A percentile compares a stretch with the other conserved stretches of the same genome.
Conservation (phyloP, 1,284 basidiomycete species). For the Ustilago sp. region DNA sequence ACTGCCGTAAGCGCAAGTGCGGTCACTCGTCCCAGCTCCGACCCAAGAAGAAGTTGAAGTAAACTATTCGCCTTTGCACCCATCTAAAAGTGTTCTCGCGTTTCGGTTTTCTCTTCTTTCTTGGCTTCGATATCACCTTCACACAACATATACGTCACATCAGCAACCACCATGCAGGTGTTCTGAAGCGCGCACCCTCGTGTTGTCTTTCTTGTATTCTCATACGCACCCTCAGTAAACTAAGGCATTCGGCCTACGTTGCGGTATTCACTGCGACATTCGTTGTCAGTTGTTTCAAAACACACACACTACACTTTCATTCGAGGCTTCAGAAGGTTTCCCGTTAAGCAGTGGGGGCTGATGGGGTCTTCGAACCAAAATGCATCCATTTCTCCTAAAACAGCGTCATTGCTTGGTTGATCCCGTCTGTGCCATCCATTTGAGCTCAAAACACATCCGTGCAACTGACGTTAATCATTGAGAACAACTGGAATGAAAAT, state of each 20-base stretch:
- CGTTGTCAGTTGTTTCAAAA: conserved; percentile 4
- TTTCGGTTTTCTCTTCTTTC: conserved; percentile 1
- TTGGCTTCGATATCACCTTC: conserved; percentile 14
- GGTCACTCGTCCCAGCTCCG: conserved; percentile 70
- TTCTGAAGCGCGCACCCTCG: neutral
- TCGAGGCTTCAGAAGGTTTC: neutral
- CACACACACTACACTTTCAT: conserved; percentile 1
- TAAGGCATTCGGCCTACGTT: neutral
- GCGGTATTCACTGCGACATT: conserved; percentile 3
- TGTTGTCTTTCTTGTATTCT: conserved; percentile 9
- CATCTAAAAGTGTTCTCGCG: conserved; percentile 9
- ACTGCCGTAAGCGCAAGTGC: conserved; percentile 83
- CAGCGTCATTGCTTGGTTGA: neutral
- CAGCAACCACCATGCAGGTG: conserved; percentile 1
- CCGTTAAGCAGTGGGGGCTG: neutral
- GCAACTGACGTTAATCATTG: neutral
- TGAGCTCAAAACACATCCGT: too few relatives aligned
- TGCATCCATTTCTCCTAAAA: conserved; percentile 5
- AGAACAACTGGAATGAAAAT: neutral
- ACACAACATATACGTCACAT: conserved; percentile 5
- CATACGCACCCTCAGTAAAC: neutral
- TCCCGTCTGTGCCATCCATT: neutral
- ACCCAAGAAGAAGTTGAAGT: conserved; percentile 97
- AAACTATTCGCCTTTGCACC: conserved; percentile 71
- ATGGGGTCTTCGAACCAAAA: conserved; percentile 1